phyloP scores from a whole-genome alignment of 2,329 filamentous ascomycete species.

The Aureobasidium melanogenum region DNA sequence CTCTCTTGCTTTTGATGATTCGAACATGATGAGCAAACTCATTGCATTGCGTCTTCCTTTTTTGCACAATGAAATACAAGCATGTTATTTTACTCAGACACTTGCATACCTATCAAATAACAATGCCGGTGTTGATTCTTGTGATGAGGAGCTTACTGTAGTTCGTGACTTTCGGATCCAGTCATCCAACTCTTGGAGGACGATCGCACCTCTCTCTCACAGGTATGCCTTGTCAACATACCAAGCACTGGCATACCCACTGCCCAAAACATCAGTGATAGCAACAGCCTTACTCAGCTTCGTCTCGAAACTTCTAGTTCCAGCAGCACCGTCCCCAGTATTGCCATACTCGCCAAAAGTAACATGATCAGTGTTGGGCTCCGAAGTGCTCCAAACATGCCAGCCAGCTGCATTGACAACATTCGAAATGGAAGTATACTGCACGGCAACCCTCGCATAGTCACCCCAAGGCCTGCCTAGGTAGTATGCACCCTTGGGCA shows the following conservation, averaged over 20 bases:
- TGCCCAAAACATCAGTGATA: slow-evolving; percentile 40
- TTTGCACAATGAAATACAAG: background rate
- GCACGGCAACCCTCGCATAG: slow-evolving; percentile 45
- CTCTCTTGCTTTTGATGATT: background rate
- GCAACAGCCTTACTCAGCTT: slow-evolving; percentile 32
- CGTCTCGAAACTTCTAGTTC: slow-evolving; percentile 41
- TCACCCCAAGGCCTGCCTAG: slow-evolving; percentile 46
- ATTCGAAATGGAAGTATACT: slow-evolving; percentile 41
- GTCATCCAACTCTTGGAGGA: background rate
- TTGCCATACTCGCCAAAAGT: slow-evolving; percentile 53
- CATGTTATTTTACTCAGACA: background rate
- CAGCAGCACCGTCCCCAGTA: slow-evolving; percentile 46
- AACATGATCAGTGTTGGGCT: slow-evolving; percentile 44
- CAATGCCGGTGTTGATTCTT: background rate
- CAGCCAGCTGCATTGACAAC: slow-evolving; percentile 55
- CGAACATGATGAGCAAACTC: background rate
- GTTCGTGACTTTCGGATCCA: background rate
- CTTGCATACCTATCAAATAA: background rate
- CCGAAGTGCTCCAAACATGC: slow-evolving; percentile 44
- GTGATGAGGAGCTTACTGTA: background rate
- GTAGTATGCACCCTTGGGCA: slow-evolving; percentile 35
- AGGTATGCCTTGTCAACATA: slow-evolving; percentile 39
- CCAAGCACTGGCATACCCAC: slow-evolving; percentile 25
- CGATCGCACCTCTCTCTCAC: background rate
- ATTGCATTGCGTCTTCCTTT: background rate